Base-by-base conservation (phyloP, 768 basidiomycete genomes). In the Trametes sanguinea region DNA sequence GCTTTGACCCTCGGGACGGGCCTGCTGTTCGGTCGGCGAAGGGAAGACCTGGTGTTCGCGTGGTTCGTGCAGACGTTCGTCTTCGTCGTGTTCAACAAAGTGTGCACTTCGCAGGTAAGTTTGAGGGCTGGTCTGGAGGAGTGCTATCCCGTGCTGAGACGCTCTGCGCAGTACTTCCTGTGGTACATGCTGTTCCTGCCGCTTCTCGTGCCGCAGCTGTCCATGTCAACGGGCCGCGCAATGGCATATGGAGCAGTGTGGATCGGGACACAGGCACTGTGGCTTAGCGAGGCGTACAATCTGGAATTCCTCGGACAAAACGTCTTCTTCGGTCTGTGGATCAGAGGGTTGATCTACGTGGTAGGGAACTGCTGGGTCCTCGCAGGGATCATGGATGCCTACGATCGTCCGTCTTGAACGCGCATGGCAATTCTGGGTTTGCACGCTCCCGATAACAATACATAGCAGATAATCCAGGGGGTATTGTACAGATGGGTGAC, bases 41-140 rank as follows among this genome's bases (percentile, higher is more conserved):
- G 75, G 47, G 73, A 78, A 14, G 85, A 94, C 67, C 78, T 98
- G 3, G 80, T 85, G 7, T 89, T 95, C 65, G 81, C 90, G 3
- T 96, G 92, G 92, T 94, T 97, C 71, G 81, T 95, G 11, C 95
- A 98, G 75, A 98, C 97, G 2, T 82, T 83, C 40, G 77, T 83
- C 0, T 98, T 99, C 69, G 95, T 98, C n/a, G 76, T 94, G 7
- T 96, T 98, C 78, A 99, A 98, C 74, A 95, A 96, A 74, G 97
- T 99, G 53, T 97, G 95, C 82, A 99, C 97, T 0, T 97, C 95
- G 0, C 94, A 96, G 81, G 94, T 92, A 67, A 65, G 80, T 72
- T 10, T 30, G 11, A 8, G 35, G 32, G 10, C 7, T 32, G 11
- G 0, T 30, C 14, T 14, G 11, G 6, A 8, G 4, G 16, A 4